These are phyloP conservation scores for Cryptococcus neoformans DNA, from an alignment of 1,284 basidiomycete genomes.

Conservation along the genomic window DNA sequence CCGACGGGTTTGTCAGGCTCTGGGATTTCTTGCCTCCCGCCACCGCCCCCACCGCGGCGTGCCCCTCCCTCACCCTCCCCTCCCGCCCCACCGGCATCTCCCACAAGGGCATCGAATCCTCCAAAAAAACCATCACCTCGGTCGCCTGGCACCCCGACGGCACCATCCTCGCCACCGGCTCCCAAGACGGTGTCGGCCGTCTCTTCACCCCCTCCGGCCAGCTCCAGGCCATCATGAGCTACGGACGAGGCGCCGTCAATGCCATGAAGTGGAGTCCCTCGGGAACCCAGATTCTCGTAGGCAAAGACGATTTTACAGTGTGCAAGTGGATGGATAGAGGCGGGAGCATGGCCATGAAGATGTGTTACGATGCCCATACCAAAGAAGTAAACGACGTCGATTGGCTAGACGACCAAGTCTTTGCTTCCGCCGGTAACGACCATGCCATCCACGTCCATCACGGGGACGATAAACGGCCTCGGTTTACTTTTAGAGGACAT, in stretches of 20 bases:
- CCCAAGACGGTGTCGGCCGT: constrained; percentile 36
- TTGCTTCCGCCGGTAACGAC: constrained; percentile 43
- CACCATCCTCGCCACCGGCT: constrained; percentile 37
- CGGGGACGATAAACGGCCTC: constrained; percentile 30
- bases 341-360: constrained; percentile 23
- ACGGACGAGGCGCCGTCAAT: constrained; percentile 38
- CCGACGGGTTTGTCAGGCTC: constrained; percentile 35
- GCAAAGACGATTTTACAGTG: constrained; percentile 35
- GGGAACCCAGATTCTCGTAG: constrained; percentile 35
- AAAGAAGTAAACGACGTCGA: constrained; percentile 48
- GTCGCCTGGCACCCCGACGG: constrained; percentile 45
- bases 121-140: constrained; percentile 34
- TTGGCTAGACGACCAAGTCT: constrained; percentile 46
- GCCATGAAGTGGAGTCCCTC: constrained; percentile 41
- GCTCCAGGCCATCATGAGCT: constrained; percentile 40
- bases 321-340: constrained; percentile 14
- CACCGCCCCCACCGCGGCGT: neutral
- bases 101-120: constrained; percentile 40
- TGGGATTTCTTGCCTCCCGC: constrained; percentile 34
- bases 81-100: constrained; percentile 24
- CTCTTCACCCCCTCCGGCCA: constrained; percentile 43
- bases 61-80: constrained; percentile 5
- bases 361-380: constrained; percentile 35
- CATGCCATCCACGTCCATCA: constrained; percentile 40
- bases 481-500: constrained; percentile 41